Evolutionary conservation across 2,329 filamentous ascomycete species (phyloP).

Genomic region (Onygenales sp.): DNA sequence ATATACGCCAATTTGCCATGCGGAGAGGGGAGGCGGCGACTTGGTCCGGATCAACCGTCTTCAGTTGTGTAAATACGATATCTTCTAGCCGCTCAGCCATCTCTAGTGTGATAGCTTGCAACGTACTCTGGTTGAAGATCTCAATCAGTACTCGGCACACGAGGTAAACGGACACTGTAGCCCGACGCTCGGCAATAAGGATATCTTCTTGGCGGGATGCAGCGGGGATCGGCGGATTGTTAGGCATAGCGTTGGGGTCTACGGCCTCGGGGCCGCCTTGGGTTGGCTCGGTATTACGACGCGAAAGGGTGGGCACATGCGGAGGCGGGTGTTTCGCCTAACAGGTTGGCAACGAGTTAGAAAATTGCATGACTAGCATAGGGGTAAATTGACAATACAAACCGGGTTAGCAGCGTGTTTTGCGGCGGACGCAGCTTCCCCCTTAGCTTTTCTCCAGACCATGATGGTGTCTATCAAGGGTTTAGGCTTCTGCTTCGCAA

Average conservation of each 20-base stretch:
- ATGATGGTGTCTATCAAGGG: slow-evolving; percentile 95
- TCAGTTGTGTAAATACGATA: slow-evolving; percentile 94
- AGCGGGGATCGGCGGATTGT: slow-evolving; percentile 21
- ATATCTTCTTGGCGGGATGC: slow-evolving; percentile 58
- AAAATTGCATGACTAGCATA: not conserved
- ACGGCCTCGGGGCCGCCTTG: slow-evolving; percentile 35
- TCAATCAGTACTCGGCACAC: slow-evolving; percentile 89
- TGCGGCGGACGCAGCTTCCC: slow-evolving; percentile 70
- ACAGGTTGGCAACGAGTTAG: not conserved
- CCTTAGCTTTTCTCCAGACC: slow-evolving; percentile 95
- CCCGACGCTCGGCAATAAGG: slow-evolving; percentile 73
- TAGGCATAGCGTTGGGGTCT: slow-evolving; percentile 18
- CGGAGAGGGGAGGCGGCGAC: slow-evolving; percentile 62
- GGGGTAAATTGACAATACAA: slow-evolving; percentile 7
- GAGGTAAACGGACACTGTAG: slow-evolving; percentile 91
- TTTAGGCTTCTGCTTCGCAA: slow-evolving; percentile 88
- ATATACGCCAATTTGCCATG: slow-evolving; percentile 91
- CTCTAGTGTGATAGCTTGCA: slow-evolving; percentile 73
- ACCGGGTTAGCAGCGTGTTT: slow-evolving; percentile 31
- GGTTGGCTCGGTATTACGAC: slow-evolving; percentile 66
- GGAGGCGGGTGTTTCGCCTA: slow-evolving; percentile 25
- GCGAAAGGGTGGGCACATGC: slow-evolving; percentile 43
- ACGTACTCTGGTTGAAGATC: slow-evolving; percentile 80
- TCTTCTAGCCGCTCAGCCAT: slow-evolving; percentile 91
- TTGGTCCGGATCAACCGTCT: slow-evolving; percentile 75